These are phyloP conservation scores for Letharia columbiana DNA, from an alignment of 495 filamentous ascomycete species.

Conservation along the genomic window DNA sequence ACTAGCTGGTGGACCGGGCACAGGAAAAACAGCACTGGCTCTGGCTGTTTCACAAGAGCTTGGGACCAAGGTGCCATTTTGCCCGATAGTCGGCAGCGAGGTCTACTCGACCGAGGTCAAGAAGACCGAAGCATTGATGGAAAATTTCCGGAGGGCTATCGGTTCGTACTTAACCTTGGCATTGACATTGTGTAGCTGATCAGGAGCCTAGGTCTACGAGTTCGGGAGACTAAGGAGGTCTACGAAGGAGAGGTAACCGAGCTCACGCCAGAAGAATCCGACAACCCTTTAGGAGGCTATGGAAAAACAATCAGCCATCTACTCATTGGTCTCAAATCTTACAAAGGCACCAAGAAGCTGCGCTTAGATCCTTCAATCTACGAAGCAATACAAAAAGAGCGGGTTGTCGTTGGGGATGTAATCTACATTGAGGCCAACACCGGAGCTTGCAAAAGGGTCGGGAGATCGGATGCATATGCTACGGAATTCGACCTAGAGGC, in stretches of 20 bases:
- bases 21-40: conserved; percentile 93
- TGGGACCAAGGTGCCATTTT: conserved; percentile 95
- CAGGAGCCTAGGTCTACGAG: conserved; percentile 56
- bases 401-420: conserved; percentile 90
- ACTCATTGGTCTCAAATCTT: conserved; percentile 81
- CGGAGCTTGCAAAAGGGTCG: conserved; percentile 91
- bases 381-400: conserved; percentile 97
- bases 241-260: conserved; percentile 97
- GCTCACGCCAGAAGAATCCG: conserved; percentile 91
- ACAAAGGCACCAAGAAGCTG: conserved; percentile 91
- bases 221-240: conserved; percentile 96
- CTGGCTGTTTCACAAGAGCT: conserved; percentile 91
- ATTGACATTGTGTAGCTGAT: neutral
- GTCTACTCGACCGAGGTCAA: conserved; percentile 96
- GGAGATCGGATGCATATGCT: conserved; percentile 88
- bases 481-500: conserved; percentile 98
- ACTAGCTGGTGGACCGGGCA: conserved; percentile 85
- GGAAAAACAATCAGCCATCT: conserved; percentile 89
- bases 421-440: conserved; percentile 99
- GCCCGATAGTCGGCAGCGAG: conserved; percentile 92
- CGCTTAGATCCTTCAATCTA: conserved; percentile 95
- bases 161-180: conserved; percentile 40
- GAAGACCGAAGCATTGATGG: conserved; percentile 98
- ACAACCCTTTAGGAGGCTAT: conserved; percentile 93
- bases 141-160: conserved; percentile 94